Evolutionary conservation across 106 monocot genomes (phyloP).

Genomic region (Dendrobium nobile): DNA sequence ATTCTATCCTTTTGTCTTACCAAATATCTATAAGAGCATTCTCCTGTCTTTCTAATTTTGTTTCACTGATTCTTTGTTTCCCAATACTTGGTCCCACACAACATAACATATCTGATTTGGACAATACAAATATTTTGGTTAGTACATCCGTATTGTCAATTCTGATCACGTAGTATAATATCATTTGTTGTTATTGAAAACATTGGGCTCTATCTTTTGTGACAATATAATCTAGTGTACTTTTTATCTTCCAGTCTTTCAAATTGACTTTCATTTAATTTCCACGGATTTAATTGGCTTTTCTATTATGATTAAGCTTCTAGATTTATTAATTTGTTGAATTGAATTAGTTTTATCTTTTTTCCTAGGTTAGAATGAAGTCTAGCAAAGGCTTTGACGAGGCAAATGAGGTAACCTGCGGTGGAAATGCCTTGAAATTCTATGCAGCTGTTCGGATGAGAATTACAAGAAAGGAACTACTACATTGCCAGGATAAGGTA

Average conservation of each 20-base stretch:
- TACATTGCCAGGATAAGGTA: slow-evolving; percentile 61
- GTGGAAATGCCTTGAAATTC: slow-evolving; percentile 81
- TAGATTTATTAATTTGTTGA: background rate
- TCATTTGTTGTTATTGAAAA: background rate
- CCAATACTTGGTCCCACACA: background rate
- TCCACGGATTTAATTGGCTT: background rate
- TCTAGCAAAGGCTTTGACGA: slow-evolving; percentile 13
- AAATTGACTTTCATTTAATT: background rate
- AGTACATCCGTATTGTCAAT: background rate
- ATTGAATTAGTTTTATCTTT: background rate
- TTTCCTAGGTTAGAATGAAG: slow-evolving; percentile 50
- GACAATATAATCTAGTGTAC: background rate
- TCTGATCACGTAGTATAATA: background rate
- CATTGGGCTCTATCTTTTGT: background rate
- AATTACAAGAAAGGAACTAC: slow-evolving; percentile 44
- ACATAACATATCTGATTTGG: background rate
- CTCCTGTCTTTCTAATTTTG: background rate
- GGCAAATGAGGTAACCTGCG: slow-evolving; percentile 64
- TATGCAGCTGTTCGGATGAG: slow-evolving; percentile 77
- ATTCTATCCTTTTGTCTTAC: background rate
- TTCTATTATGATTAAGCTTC: background rate
- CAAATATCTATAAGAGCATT: background rate
- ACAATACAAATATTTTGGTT: background rate
- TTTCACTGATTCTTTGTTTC: background rate
- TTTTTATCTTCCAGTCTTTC: background rate